Evolutionary conservation across 768 basidiomycete genomes (phyloP).

Genomic region (Porphyrellus cyaneotinctus): DNA sequence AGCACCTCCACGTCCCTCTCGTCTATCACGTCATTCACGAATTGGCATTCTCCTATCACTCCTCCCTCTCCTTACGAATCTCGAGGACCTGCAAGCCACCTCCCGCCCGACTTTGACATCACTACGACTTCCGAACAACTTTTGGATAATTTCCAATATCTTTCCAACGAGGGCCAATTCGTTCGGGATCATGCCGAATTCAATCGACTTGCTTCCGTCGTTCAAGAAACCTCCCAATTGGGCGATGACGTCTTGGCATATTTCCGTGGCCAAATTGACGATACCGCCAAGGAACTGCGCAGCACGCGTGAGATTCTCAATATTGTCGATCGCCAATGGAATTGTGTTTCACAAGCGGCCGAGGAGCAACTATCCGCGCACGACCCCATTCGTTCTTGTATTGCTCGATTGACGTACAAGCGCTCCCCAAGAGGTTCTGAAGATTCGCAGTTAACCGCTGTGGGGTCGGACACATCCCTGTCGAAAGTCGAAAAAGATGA

Average conservation of each 20-base stretch:
- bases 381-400: conserved; percentile 1
- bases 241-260: conserved; percentile 44
- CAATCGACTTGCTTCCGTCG: conserved; percentile 40
- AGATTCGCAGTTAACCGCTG: conserved; percentile 58
- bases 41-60: conserved; percentile 19
- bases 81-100: conserved; percentile 34
- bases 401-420: conserved; percentile 24
- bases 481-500: conserved; percentile 20
- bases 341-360: conserved; percentile 41
- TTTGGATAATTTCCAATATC: conserved; percentile 50
- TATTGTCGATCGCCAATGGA: conserved; percentile 42
- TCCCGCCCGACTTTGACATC: conserved; percentile 43
- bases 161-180: conserved; percentile 42
- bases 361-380: conserved; percentile 37
- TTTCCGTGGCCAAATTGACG: conserved; percentile 52
- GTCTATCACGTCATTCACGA: conserved; percentile 49
- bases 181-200: conserved; percentile 37
- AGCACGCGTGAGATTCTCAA: conserved; percentile 44
- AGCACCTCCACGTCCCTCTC: conserved; percentile 38
- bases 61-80: conserved; percentile 16
- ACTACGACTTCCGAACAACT: conserved; percentile 44
- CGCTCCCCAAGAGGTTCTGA: conserved; percentile 57
- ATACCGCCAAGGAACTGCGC: conserved; percentile 46
- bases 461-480: conserved; percentile 23
- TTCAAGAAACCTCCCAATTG: conserved; percentile 47